phyloP scores from a whole-genome alignment of 768 basidiomycete genomes.

The Cystobasidium onofrii region DNA sequence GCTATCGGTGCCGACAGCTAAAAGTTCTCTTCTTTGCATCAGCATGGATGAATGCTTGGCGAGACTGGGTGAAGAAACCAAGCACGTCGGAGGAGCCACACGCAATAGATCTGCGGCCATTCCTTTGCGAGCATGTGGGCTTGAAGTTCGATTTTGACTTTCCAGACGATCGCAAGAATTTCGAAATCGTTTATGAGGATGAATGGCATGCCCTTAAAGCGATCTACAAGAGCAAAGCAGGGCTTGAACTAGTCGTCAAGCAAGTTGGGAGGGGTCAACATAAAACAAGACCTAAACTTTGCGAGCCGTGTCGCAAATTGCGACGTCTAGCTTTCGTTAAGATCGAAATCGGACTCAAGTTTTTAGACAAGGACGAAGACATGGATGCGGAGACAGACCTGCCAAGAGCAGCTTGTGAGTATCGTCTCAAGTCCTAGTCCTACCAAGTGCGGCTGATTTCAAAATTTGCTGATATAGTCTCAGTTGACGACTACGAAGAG shows the following conservation, averaged over 20 bases:
- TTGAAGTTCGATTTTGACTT: background rate
- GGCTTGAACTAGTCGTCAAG: background rate
- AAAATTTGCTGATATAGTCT: background rate
- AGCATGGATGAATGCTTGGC: constrained; percentile 1
- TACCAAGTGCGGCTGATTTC: too few relatives aligned
- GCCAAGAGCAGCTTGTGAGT: background rate
- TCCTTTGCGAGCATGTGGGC: constrained; percentile 4
- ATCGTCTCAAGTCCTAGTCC: background rate
- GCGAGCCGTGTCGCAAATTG: background rate
- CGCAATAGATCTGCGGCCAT: background rate
- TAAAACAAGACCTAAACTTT: background rate
- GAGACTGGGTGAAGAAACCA: constrained; percentile 5
- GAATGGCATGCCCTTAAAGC: constrained; percentile 7
- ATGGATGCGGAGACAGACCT: background rate
- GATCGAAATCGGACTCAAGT: background rate
- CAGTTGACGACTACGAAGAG: background rate
- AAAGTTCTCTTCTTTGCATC: background rate
- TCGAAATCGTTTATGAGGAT: background rate
- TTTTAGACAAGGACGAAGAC: background rate
- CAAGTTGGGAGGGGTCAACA: background rate
- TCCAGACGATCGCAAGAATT: background rate
- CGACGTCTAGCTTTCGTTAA: background rate
- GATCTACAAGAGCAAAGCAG: background rate
- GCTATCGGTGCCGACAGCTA: too few relatives aligned
- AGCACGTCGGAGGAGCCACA: background rate